Base-by-base conservation (phyloP, 176 grass and related monocot species). In the Ananas comosus region DNA sequence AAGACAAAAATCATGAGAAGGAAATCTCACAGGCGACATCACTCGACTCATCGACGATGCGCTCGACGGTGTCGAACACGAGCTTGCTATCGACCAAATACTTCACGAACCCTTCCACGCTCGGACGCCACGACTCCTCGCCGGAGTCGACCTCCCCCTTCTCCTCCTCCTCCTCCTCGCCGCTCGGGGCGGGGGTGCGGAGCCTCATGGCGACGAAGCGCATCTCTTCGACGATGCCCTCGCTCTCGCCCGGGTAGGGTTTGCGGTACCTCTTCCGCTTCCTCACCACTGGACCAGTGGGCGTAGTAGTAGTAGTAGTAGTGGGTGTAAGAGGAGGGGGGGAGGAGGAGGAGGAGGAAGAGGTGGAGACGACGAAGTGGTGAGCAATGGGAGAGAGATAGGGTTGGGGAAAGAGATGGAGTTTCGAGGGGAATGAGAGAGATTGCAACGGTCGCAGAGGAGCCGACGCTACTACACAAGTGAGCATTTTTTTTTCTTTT, bases 121-220 rank as follows among this genome's bases (percentile, higher is more conserved):
- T 88, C 9, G 89, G 89, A 65, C 82, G 78, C 94, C 94, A 97
- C 52, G 83, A 71, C 10, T 69, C 67, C 56, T 65, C 72, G 33
- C 33, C 33, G 33, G 33, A 42, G 6, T 28, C 29, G 2, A 53
- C 64, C 1, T 69, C 72, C 7, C 17, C 13, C 28, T 63, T 70
- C 25, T 33, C 70, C 53, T 25, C 51, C n/a, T n/a, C n/a, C 2
- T n/a, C 69, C 2, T 50, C 24, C 42, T 16, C 19, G 59, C 61
- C 14, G n/a, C 13, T 12, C 13, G 27, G 47, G 13, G 75, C 8
- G 27, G 69, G 65, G 53, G 85, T 79, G 57, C 82, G 87, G 51
- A 97, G 79, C 47, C 89, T 86, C 94, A 97, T 97, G 84, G 89
- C 94, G 9, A 97, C 89, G 54, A 97, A 97, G 19, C 89, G 82